phyloP scores from a whole-genome alignment of 805 yeast genomes.

The Pichia sporocuriosa region DNA sequence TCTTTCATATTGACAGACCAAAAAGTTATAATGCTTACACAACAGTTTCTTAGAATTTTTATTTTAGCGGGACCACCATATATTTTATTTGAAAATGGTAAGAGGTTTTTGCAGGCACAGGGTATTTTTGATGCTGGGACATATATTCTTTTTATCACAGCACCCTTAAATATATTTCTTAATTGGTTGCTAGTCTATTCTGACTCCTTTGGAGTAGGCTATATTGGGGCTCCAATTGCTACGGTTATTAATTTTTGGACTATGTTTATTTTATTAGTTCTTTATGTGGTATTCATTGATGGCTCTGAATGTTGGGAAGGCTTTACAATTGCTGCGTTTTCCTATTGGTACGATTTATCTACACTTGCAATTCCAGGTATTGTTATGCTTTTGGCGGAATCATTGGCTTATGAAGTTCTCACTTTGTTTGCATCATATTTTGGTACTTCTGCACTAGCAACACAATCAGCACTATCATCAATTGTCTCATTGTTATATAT shows the following conservation, averaged over 20 bases:
- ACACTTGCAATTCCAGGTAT: constrained; percentile 47
- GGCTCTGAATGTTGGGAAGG: constrained; percentile 73
- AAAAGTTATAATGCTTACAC: constrained; percentile 46
- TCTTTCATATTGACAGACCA: constrained; percentile 39
- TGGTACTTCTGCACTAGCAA: constrained; percentile 48
- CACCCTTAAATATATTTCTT: constrained; percentile 62
- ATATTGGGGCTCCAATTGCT: constrained; percentile 69
- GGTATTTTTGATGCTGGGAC: constrained; percentile 78
- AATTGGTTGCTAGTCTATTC: constrained; percentile 67
- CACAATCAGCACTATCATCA: constrained; percentile 50
- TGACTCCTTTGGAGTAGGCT: constrained; percentile 51
- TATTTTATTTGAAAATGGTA: constrained; percentile 62
- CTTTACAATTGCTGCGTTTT: constrained; percentile 28
- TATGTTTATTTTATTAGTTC: constrained; percentile 50
- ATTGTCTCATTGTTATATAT: constrained; percentile 46
- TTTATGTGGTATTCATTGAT: constrained; percentile 52
- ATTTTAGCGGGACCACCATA: constrained; percentile 70
- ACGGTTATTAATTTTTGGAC: constrained; percentile 66
- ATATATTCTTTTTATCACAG: constrained; percentile 55
- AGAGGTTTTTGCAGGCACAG: constrained; percentile 70
- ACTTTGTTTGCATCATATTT: constrained; percentile 47
- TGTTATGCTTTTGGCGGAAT: constrained; percentile 49
- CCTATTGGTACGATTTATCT: constrained; percentile 35
- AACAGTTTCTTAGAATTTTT: constrained; percentile 47
- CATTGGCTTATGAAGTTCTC: constrained; percentile 50